phyloP scores from a whole-genome alignment of 2,329 filamentous ascomycete species.

The Aspergillus tamarii region DNA sequence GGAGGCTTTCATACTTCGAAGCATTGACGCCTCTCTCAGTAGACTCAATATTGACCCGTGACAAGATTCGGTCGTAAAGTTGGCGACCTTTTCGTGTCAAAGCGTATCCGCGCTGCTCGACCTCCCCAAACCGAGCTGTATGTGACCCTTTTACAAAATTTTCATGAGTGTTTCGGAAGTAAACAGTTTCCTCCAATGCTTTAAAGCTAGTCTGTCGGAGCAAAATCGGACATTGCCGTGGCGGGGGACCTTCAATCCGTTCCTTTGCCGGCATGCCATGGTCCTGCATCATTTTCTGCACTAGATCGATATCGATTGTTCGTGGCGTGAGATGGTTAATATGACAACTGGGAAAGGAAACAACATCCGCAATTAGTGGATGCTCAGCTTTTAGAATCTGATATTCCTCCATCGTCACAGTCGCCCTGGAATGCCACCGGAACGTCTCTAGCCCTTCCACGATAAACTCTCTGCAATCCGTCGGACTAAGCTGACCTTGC shows the following conservation, averaged over 20 bases:
- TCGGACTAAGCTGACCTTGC: constrained; percentile 29
- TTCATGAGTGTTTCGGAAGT: constrained; percentile 37
- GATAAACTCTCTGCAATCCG: constrained; percentile 45
- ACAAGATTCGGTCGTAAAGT: constrained; percentile 52
- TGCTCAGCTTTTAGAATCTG: constrained; percentile 47
- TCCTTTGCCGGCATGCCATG: constrained; percentile 51
- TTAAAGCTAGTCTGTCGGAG: constrained; percentile 59
- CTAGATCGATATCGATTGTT: constrained; percentile 53
- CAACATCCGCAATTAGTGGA: constrained; percentile 55
- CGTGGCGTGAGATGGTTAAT: constrained; percentile 60
- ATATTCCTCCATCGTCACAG: constrained; percentile 48
- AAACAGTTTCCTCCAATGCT: constrained; percentile 53
- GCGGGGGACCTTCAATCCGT: constrained; percentile 56
- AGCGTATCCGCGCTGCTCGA: constrained; percentile 57
- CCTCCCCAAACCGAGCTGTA: constrained; percentile 56
- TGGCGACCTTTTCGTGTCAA: constrained; percentile 50
- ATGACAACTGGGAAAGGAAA: constrained; percentile 48
- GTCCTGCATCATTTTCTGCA: constrained; percentile 48
- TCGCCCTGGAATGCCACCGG: constrained; percentile 50
- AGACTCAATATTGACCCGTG: constrained; percentile 22
- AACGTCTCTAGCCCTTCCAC: constrained; percentile 52
- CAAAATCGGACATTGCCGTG: constrained; percentile 49
- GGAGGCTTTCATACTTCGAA: constrained; percentile 21
- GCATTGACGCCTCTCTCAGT: constrained; percentile 7
- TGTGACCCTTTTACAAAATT: constrained; percentile 43